These are phyloP conservation scores for Cryptosporidium sp. DNA, from an alignment of 169 alveolate genomes.

Conservation along the genomic window DNA sequence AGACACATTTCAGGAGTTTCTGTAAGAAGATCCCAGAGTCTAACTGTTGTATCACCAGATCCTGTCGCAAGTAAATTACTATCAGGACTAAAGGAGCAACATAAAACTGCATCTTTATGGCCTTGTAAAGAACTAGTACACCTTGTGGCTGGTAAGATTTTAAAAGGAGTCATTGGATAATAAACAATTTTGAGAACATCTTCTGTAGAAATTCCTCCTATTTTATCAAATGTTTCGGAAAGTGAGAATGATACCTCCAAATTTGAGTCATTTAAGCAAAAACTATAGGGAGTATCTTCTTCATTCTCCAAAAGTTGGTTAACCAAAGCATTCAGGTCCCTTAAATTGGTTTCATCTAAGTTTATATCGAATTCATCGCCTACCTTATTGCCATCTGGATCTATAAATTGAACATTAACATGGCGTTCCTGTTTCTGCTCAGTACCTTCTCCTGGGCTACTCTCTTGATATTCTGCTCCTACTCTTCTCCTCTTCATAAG, in stretches of 20 bases:
- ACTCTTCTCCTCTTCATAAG: constrained; percentile 21
- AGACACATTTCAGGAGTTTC: constrained; percentile 91
- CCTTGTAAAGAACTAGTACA: constrained; percentile 92
- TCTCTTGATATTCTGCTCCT: not conserved
- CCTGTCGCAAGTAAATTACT: constrained; percentile 93
- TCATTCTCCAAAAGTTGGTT: constrained; percentile 62
- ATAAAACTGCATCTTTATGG: constrained; percentile 90
- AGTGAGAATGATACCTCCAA: constrained; percentile 41
- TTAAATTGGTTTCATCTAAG: constrained; percentile 32
- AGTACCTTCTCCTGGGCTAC: not conserved
- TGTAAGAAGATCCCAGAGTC: constrained; percentile 94
- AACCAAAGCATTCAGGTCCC: constrained; percentile 32
- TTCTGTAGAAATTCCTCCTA: constrained; percentile 81
- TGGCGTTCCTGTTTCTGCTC: constrained; percentile 22
- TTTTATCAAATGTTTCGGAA: constrained; percentile 31
- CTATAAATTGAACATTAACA: constrained; percentile 73
- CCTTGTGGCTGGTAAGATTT: constrained; percentile 90
- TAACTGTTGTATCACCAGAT: constrained; percentile 93
- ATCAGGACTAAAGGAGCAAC: constrained; percentile 92
- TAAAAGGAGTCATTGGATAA: constrained; percentile 86
- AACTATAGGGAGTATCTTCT: constrained; percentile 71
- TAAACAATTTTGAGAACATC: constrained; percentile 83
- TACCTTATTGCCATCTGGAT: constrained; percentile 72
- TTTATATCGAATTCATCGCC: constrained; percentile 68
- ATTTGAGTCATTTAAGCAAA: constrained; percentile 58